Base-by-base conservation (phyloP, 495 filamentous ascomycete species). In the Lasiosphaeria miniovina region DNA sequence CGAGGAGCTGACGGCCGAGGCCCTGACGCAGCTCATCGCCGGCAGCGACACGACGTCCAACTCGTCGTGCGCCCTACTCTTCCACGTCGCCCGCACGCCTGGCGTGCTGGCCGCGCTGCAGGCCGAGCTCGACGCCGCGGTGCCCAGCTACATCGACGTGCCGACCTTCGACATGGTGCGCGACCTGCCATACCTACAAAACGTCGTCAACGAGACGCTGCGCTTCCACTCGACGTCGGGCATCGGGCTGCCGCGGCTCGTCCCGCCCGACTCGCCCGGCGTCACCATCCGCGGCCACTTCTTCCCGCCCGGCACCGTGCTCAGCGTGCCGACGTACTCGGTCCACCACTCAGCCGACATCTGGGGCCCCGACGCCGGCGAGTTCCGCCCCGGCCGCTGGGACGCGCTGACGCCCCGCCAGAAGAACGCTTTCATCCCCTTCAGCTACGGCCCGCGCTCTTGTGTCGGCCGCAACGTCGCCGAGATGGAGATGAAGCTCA, bases 41-140 rank as follows among this genome's bases (percentile, higher is more conserved):
- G 92, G 92, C 33, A 90, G 86, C 49, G 92, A 96, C 70, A 96
- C 92, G 0, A 96, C 91, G 3, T 89, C 85, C 60, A 96, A 96
- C 76, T 91, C 91, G 4, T 86, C 86, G 50, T 96, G 92, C 71
- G 91, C 92, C 3, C 83, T 95, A 48, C 81, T 96, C 14, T 96
- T 85, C 78, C 87, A 90, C 80, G 84, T 80, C 33, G 74, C 87
- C 41, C 77, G 79, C 51, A 91, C 88, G 6, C 86, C 89, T 0
- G 83, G 86, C 24, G 90, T 95, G 3, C 68, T 94, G 6, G 62
- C 74, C 54, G 91, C 86, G 69, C 73, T 96, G 57, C 90, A 88
- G 50, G 76, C 78, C 58, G 85, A 88, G 63, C 81, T 96, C 0
- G 92, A 96, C 68, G 76, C 77, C 0, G 85, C 83, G 4, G 73